Base-by-base conservation (phyloP, 345 rosid genomes). In the Citrus hindsii region DNA sequence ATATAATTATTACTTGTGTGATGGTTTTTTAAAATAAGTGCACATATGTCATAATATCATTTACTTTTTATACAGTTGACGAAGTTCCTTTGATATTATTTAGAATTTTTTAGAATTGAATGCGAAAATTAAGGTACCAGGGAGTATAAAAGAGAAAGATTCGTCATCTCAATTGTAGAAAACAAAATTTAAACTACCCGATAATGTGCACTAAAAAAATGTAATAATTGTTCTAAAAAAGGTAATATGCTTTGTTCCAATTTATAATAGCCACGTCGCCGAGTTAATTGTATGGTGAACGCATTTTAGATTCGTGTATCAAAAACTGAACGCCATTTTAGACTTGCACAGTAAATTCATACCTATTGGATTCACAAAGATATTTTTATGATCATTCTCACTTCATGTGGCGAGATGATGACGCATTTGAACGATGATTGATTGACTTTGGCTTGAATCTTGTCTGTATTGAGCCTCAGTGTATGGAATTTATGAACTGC, bases 41-140 rank as follows among this genome's bases (percentile, higher is more conserved):
- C 9, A 37, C 2, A 37, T 7, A 37, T 37, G 0, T 37, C 9
- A 37, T 37, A 37, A 37, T 1, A 37, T 37, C 2, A 37, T 37
- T 37, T 37, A 1, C 0, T 37, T 7, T 1, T 37, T 37, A 0
- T 37, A 37, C 1, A 0, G 2, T 1, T 37, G 2, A 37, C 1
- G 2, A 7, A 7, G 0, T 37, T 6, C 0, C 0, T 37, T 0
- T 37, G 0, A 37, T 37, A 1, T 7, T 1, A 1, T 37, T 1
- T 37, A 37, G 0, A 37, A 37, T 37, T 37, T 37, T 0, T 37
- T 0, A 0, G 2, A 38, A 2, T 38, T 38, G 16, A 14, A 3
- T 42, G 12, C 4, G 1, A 7, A 42, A 42, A 42, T 12, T 42
- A 42, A 10, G 0, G 48, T 12, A 42, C 0, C 4, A 10, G 0